phyloP scores from a whole-genome alignment of 495 filamentous ascomycete genomes.

The Copromyces sp. region DNA sequence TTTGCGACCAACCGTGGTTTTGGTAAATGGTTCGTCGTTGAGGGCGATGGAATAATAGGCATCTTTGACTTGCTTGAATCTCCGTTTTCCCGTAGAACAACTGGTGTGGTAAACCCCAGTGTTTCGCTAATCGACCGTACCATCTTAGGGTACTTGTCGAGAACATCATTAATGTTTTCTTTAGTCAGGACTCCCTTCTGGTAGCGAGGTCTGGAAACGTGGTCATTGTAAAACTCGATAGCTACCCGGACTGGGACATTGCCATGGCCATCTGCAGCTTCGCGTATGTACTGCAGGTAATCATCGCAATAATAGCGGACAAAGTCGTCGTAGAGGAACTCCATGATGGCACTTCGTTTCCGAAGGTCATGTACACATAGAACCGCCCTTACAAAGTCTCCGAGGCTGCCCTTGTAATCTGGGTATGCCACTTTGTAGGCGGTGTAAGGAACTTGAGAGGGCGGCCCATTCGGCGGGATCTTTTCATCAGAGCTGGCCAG shows the following conservation, averaged over 20 bases:
- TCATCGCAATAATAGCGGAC: conserved; percentile 39
- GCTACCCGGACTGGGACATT: conserved; percentile 19
- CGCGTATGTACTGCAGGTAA: conserved; percentile 31
- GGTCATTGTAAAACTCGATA: conserved; percentile 35
- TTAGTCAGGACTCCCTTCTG: conserved; percentile 25
- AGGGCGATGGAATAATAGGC: background rate
- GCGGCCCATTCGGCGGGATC: conserved; percentile 12
- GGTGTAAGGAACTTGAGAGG: conserved; percentile 26
- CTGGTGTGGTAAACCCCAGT: background rate
- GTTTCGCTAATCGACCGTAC: conserved; percentile 3
- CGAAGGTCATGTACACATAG: conserved; percentile 42
- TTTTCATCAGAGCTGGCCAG: conserved; percentile 6
- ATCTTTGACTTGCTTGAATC: background rate
- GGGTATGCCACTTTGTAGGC: conserved; percentile 49
- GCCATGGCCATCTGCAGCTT: conserved; percentile 2
- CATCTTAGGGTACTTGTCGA: conserved; percentile 10
- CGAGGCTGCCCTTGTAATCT: conserved; percentile 41
- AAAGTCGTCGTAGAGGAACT: conserved; percentile 60
- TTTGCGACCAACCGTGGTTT: background rate
- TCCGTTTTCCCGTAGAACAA: background rate
- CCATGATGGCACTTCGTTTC: conserved; percentile 26
- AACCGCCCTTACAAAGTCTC: conserved; percentile 45
- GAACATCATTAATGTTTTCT: conserved; percentile 23
- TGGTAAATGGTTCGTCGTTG: background rate
- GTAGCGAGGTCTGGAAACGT: conserved; percentile 30